phyloP scores from a whole-genome alignment of 805 yeast genomes.

The Teunomyces lycoperdinae region DNA sequence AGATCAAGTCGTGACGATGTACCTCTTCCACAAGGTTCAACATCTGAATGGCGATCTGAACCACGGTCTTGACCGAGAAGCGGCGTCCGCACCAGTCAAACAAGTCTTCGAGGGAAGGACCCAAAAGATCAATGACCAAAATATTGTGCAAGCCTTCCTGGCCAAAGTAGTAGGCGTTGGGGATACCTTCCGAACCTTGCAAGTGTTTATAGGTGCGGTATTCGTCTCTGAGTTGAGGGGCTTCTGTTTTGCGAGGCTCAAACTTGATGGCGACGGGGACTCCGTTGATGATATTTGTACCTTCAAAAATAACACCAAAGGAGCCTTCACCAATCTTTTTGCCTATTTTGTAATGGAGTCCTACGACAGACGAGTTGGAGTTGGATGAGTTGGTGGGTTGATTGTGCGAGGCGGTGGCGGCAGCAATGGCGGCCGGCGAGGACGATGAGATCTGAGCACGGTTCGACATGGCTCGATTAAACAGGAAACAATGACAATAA shows the following conservation, averaged over 20 bases:
- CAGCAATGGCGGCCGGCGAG: constrained; percentile 40
- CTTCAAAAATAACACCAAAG: constrained; percentile 82
- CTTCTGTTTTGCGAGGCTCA: constrained; percentile 77
- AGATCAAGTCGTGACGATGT: constrained; percentile 73
- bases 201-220: constrained; percentile 73
- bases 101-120: constrained; percentile 79
- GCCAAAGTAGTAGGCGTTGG: constrained; percentile 82
- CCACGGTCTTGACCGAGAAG: constrained; percentile 69
- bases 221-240: constrained; percentile 81
- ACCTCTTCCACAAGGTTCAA: constrained; percentile 66
- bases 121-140: constrained; percentile 69
- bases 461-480: constrained; percentile 18
- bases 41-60: constrained; percentile 77
- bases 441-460: constrained; percentile 25
- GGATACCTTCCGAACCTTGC: constrained; percentile 68
- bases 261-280: constrained; percentile 74
- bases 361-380: constrained; percentile 44
- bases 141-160: constrained; percentile 83
- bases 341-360: constrained; percentile 73
- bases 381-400: constrained; percentile 15
- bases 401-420: constrained; percentile 34
- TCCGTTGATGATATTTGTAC: constrained; percentile 66
- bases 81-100: constrained; percentile 87
- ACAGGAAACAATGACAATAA: too few relatives aligned
- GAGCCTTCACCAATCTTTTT: constrained; percentile 88